A percentile compares a stretch with the other conserved stretches of the same genome.
phyloP scores from a whole-genome alignment of 805 yeast genomes.

The Nakazawaea wyomingensis region DNA sequence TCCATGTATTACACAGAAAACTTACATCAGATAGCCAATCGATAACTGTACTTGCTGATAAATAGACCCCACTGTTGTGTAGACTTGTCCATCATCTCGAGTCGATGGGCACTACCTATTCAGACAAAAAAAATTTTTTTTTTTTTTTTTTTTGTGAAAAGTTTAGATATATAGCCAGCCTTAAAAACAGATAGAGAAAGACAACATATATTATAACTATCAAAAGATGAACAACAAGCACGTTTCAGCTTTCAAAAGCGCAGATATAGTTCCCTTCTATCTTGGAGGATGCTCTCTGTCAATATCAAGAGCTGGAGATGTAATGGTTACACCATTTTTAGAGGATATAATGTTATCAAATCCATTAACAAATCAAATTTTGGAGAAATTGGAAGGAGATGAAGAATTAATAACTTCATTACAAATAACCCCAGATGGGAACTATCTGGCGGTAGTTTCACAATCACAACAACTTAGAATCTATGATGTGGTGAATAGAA shows the following conservation, averaged over 20 bases:
- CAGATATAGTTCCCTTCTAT: constrained; percentile 73
- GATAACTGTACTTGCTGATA: no score
- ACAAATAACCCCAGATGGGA: constrained; percentile 72
- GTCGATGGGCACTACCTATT: background rate
- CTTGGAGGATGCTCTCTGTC: constrained; percentile 79
- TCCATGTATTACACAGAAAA: no score
- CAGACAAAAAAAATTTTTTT: background rate
- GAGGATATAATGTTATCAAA: constrained; percentile 75
- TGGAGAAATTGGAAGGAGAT: constrained; percentile 74
- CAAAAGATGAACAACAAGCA: constrained; percentile 12
- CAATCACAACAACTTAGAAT: constrained; percentile 80
- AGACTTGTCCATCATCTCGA: no score
- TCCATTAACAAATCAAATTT: constrained; percentile 47
- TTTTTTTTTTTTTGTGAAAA: constrained; percentile 1
- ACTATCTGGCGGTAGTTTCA: constrained; percentile 63
- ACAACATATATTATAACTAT: no score
- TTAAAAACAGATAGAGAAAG: no score
- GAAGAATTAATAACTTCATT: constrained; percentile 76
- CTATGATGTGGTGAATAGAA: constrained; percentile 39
- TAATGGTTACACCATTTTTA: constrained; percentile 74
- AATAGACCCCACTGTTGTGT: no score
- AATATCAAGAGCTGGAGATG: constrained; percentile 51
- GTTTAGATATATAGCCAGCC: no score
- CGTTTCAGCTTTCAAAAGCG: constrained; percentile 37
- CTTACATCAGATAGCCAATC: no score